Base-by-base conservation (phyloP, 2,329 filamentous ascomycete species). In the Talaromyces rugulosus region DNA sequence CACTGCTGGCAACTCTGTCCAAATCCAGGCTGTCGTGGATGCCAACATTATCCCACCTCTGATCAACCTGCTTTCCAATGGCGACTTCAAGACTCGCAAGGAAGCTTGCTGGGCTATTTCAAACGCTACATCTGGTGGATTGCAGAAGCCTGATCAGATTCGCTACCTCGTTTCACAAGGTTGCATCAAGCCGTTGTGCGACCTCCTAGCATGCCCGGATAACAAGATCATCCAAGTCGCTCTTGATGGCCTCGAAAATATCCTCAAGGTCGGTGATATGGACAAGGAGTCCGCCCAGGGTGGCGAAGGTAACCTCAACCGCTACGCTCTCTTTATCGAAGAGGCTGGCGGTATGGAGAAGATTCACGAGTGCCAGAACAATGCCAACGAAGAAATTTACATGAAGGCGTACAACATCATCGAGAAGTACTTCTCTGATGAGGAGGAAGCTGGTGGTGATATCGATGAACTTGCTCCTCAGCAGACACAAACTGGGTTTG, bases 361-460 rank as follows among this genome's bases (percentile, higher is more conserved):
- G 89, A 98, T 99, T 70, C 95, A 99, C 81, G 94, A 98, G 71
- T 98, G 95, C 86, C 95, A 99, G 84, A 97, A 96, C 83, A 99
- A 99, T 73, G 94, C 94, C 82, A 99, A 99, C 81, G 95, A 99
- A 81, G 95, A 99, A 81, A 99, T 99, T 71, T 99, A 99, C 85
- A 98, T 99, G 94, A 99, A 99, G 87, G 95, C 95, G 0, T 99
- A 98, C 85, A 98, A 96, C 85, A 99, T 99, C 80, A 99, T 99
- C 69, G 95, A 99, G 85, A 97, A 97, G 83, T 99, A 99, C 86
- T 99, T 99, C 83, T 97, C 93, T 0, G 95, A 99, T 72, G 95
- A 99, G 69, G 95, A 98, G 61, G 95, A 96, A 74, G 85, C 85
- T 65, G 86, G 80, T 54, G 83, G 78, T 65, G 92, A 93, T 71